Evolutionary conservation across 2,329 filamentous ascomycete species (phyloP), one percentile per base, ranked within the genome.

Genomic region (Madurella mycetomatis): DNA sequence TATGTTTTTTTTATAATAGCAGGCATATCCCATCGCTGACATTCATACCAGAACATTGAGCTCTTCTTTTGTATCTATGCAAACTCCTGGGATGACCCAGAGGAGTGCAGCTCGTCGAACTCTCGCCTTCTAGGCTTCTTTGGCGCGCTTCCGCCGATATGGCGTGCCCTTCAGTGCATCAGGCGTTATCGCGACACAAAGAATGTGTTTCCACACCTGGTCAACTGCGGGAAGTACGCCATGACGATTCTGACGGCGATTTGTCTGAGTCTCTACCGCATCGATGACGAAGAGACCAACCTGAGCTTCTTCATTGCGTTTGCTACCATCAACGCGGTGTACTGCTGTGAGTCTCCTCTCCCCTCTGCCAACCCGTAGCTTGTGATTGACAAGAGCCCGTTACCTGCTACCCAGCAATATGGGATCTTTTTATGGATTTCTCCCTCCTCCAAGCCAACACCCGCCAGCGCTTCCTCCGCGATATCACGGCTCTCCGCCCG

Each of bases 391-490:
- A 42, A n/a, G 59, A 51, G 4, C 25, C 25, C 25, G 3, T 25
- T 25, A 25, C 25, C 25, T 25, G 7, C 25, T 25, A 25, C 25
- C 25, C 51, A 85, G 83, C 86, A 9, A 80, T 96, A 41, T 99
- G 94, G 94, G 94, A 99, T 67, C 74, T 99, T 1, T 84, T 90
- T 60, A 96, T 97, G 88, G 94, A 99, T 70, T 97, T 94, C 80
- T 94, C 88, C 55, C 78, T 96, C n/a, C 80, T 92, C 2, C 91
- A 96, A 63, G 79, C 87, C 0, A 83, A 86, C 52, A 82, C 88
- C 0, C 80, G 82, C 11, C 76, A 88, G 60, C 80, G 75, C 1
- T 78, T 85, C 47, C 80, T 96, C 11, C 86, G 94, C 7, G 83
- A 92, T 55, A 86, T 88, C 9, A 79, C 94, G 0, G 91, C 86